Base-by-base conservation (phyloP, 2,329 filamentous ascomycete genomes). In the Samsoniella hepiali region DNA sequence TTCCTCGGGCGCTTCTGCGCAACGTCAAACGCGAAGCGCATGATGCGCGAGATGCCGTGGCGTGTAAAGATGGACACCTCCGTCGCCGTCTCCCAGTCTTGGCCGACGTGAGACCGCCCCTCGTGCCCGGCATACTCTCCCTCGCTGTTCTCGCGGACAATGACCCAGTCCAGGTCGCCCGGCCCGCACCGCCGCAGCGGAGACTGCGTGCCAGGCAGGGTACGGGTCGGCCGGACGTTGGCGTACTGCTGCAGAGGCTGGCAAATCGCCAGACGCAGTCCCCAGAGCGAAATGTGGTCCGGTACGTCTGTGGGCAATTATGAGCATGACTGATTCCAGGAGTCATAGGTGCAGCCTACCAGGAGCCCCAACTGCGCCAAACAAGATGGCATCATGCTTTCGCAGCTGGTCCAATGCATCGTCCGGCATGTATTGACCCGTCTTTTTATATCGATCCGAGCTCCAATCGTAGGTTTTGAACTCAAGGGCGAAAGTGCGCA, bases 401-500 rank as follows among this genome's bases (percentile, higher is more conserved):
- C 73, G 75, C 32, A 77, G 69, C 49, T 68, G 66, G 40, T 73
- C 69, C 8, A 75, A 68, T 13, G 70, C 73, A 78, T 84, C 65
- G 0, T 72, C 70, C 0, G 72, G 72, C 8, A 74, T 73, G 44
- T 72, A 91, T 86, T 77, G 89, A 1, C 88, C 88, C 0, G 82
- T 87, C 70, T 82, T 81, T 71, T 88, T 88, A 74, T 88, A 90
- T 0, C 81, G 85, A 17, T 87, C 84, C 0, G 85, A 88, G 67
- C 83, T 86, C 88, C 87, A 90, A 72, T 89, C 85, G 68, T 84
- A 88, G 67, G 86, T 76, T 49, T 80, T 81, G 69, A 90, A 90
- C 11, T 84, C 75, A 0, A 91, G 76, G 9, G 81, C 77, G 72
- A 91, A 91, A 0, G 82, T 81, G 45, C 82, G 78, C 1, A 86